Evolutionary conservation across 768 basidiomycete genomes (phyloP).

Genomic region (Porphyrellus cyaneotinctus): DNA sequence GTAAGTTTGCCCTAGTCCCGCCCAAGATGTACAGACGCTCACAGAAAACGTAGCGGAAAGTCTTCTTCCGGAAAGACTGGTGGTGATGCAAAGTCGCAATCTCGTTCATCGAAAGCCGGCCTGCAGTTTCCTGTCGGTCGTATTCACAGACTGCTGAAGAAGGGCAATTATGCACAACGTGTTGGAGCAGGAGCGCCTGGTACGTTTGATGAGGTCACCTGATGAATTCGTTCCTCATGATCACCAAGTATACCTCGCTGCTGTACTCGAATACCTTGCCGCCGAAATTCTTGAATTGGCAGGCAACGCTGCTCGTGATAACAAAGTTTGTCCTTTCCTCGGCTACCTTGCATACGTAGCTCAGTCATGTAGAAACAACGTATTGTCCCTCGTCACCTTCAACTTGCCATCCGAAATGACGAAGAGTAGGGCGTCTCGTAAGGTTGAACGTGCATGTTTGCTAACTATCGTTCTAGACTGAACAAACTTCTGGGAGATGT

Average conservation of each 20-base stretch:
- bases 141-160: slow-evolving; percentile 74
- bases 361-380: slow-evolving; percentile 49
- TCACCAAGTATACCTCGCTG: slow-evolving; percentile 68
- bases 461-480: slow-evolving; percentile 33
- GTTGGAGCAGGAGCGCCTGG: slow-evolving; percentile 68
- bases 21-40: not conserved
- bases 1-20: slow-evolving; percentile 29
- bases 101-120: slow-evolving; percentile 63
- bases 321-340: slow-evolving; percentile 40
- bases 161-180: slow-evolving; percentile 68
- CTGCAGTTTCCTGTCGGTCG: slow-evolving; percentile 79
- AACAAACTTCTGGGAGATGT: slow-evolving; percentile 57
- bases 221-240: not conserved
- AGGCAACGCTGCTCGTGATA: slow-evolving; percentile 73
- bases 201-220: slow-evolving; percentile 24
- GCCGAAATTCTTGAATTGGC: slow-evolving; percentile 87
- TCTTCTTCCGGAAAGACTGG: slow-evolving; percentile 45
- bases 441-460: not conserved
- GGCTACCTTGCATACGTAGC: not conserved
- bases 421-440: slow-evolving; percentile 49
- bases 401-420: slow-evolving; percentile 73
- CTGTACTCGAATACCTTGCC: slow-evolving; percentile 82
- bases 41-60: slow-evolving; percentile 38
- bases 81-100: slow-evolving; percentile 53
- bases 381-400: slow-evolving; percentile 76